phyloP scores from a whole-genome alignment of 2,329 filamentous ascomycete genomes.

The Fusarium gaditjirri region DNA sequence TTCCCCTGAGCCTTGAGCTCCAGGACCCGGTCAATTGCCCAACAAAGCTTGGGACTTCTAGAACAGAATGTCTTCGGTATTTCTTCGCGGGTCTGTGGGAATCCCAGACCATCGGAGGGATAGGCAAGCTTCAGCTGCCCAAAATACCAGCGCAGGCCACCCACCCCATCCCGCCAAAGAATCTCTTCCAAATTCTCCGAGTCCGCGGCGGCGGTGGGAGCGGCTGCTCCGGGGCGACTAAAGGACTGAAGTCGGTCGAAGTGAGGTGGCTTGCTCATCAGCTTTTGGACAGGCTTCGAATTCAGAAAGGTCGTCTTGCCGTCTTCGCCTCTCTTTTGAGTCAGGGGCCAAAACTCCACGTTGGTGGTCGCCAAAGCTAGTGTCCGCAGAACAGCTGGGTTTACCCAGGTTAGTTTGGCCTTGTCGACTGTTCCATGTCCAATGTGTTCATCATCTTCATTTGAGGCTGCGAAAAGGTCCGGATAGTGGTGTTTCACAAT shows the following conservation, averaged over 20 bases:
- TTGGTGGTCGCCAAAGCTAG: not conserved
- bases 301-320: not conserved
- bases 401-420: not conserved
- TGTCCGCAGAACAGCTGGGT: not conserved
- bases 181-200: not conserved
- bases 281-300: rapidly evolving
- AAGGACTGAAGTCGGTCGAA: not conserved
- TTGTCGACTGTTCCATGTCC: not conserved
- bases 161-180: not conserved
- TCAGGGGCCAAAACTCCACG: not conserved
- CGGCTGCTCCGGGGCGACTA: not conserved
- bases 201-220: not conserved
- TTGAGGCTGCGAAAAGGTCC: not conserved
- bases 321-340: not conserved
- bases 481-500: not conserved
- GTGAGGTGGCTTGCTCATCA: not conserved
- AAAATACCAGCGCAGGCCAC: not conserved
- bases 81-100: not conserved
- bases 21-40: rapidly evolving
- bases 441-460: not conserved
- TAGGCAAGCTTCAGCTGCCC: too few species aligned
- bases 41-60: not conserved
- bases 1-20: rapidly evolving
- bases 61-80: not conserved
- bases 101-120: too few species aligned